Evolutionary conservation across 164 flowering plant species (phyloP).

Genomic region (Vitis cinerea): DNA sequence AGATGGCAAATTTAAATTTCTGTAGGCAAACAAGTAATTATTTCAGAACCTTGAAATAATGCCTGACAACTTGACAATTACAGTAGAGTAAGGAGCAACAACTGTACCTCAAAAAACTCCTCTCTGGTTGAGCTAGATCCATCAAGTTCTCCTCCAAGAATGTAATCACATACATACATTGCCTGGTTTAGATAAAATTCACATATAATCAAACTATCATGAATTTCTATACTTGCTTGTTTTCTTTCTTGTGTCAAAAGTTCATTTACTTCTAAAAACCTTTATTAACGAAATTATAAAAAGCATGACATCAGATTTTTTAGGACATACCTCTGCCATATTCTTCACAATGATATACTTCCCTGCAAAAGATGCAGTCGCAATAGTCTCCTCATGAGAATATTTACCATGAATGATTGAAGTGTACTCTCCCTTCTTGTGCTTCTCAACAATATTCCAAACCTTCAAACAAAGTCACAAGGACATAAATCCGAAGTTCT

Average conservation of each 20-base stretch:
- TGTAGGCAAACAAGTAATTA: conserved; percentile 35
- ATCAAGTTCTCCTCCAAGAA: conserved; percentile 86
- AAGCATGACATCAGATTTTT: not conserved
- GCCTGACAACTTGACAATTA: not conserved
- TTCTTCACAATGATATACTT: conserved; percentile 84
- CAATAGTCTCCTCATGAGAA: conserved; percentile 90
- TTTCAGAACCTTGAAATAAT: not conserved
- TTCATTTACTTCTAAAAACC: too few species aligned
- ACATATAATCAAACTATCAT: not conserved
- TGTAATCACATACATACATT: conserved; percentile 88
- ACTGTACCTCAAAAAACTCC: conserved; percentile 67
- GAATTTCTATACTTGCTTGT: not conserved
- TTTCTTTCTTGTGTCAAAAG: not conserved
- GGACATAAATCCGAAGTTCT: not conserved
- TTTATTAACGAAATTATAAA: not conserved
- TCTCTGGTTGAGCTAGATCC: conserved; percentile 96
- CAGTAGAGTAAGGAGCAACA: not conserved
- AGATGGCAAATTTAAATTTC: conserved; percentile 91
- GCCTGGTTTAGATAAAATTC: conserved; percentile 52
- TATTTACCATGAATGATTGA: conserved; percentile 97
- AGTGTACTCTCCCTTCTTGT: conserved; percentile 91
- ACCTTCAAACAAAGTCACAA: conserved; percentile 46
- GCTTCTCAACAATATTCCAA: conserved; percentile 94
- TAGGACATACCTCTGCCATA: conserved; percentile 69
- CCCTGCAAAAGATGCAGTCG: conserved; percentile 98